Evolutionary conservation across 176 grass and related monocot species (phyloP), one percentile per base, ranked within the genome.

Genomic region (Hordeum marinum): DNA sequence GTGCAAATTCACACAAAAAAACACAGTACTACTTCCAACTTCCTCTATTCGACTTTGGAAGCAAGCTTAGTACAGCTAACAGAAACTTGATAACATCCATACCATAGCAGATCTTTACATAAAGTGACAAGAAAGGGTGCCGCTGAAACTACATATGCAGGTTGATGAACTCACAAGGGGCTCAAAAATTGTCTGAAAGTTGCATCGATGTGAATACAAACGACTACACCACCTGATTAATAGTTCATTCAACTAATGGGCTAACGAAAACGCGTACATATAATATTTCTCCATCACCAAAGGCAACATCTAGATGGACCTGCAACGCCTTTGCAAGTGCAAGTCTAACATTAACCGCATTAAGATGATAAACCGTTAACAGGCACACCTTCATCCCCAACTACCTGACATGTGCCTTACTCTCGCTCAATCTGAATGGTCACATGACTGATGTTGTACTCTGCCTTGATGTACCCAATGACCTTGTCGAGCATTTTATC

Each of bases 391-490:
- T 76, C 20, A 81, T 81, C 83, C 61, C 12, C 45, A 9, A 21
- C 41, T 21, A 54, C 24, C 50, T 43, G 52, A 36, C 2, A 55
- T 4, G 21, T 34, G 6, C 62, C 85, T 90, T 90, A 99, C 81
- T 87, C 78, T 24, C 90, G 90, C 88, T 96, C 97, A 18, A 99
- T 94, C 85, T 99, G 97, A 86, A 99, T 96, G 68, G 97, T 99
- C 36, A 96, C 91, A 79, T 99, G 97, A 62, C 94, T 99, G 83
- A 99, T 99, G 76, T 99, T 99, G 84, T 94, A 94, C 84, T 96
- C 97, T 40, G 86, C 89, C 80, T 75, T 99, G 61, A 99, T 99
- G 82, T 99, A 99, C 17, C 82, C 92, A 23, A 99, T 92, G 7
- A 99, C 97, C 60, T 92, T 79, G 63, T 99, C 94, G 11, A 99